Base-by-base conservation (phyloP, 345 rosid genomes). In the Eucalyptus leucophloia region DNA sequence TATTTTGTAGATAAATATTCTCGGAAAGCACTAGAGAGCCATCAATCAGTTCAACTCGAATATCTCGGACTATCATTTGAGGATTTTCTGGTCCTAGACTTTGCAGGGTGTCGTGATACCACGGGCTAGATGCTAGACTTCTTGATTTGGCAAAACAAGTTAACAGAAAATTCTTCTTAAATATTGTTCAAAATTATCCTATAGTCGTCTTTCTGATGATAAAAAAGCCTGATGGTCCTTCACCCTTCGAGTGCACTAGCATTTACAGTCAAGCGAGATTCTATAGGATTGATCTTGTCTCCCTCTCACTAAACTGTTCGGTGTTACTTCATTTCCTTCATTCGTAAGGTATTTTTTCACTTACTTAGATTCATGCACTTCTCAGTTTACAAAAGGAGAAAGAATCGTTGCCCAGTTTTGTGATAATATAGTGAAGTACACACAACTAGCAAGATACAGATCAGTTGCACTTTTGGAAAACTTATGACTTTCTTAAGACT, bases 241-340 rank as follows among this genome's bases (percentile, higher is more conserved):
- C 49, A 49, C 6, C 77, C 9, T 1, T 65, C 1, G 21, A 65
- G 40, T n/a, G 40, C 0, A n/a, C 11, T 17, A 65, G 77, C 21
- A 16, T n/a, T 65, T 65, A 65, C 2, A 65, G 40, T 65, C 77
- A 0, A 49, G 1, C 0, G 49, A 49, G 49, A 49, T 12, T 12
- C 49, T 2, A 0, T 49, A 65, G 1, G 34, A 65, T 65, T 18
- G 40, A n/a, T 65, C 77, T n/a, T 65, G 0, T n/a, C 34, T n/a
- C 37, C 21, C 77, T 0, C 77, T n/a, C 37, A 65, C 40, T n/a
- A n/a, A 16, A 65, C 37, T 0, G 1, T 65, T n/a, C 12, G 0
- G 1, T 65, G 0, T 65, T 16, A 65, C 37, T n/a, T 15, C 11
- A 0, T 34, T 65, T 67, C 80, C 0, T 67, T 72, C 8, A 1